phyloP scores from a whole-genome alignment of 495 filamentous ascomycete species.

The Penicillium mononematosum region DNA sequence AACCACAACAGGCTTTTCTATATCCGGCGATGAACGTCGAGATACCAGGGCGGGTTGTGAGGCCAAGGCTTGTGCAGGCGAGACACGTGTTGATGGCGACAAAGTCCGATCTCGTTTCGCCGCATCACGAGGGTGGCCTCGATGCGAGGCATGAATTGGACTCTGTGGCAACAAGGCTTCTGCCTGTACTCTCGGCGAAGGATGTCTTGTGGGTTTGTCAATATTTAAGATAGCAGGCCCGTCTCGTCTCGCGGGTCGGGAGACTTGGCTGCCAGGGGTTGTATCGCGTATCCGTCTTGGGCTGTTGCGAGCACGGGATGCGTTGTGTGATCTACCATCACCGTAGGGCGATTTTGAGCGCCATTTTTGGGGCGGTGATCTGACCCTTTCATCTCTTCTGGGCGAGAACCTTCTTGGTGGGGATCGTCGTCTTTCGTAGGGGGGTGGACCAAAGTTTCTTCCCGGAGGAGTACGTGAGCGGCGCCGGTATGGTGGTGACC shows the following conservation, averaged over 20 bases:
- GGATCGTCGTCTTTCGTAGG: conserved; percentile 41
- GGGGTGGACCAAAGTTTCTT: conserved; percentile 34
- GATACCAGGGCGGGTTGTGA: conserved; percentile 27
- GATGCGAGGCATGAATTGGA: conserved; percentile 16
- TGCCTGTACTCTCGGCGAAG: conserved; percentile 24
- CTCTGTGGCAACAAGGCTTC: conserved; percentile 12
- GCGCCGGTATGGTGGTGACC: conserved; percentile 46
- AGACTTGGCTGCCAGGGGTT: conserved; percentile 32
- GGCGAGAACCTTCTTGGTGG: conserved; percentile 48
- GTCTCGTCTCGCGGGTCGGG: conserved; percentile 29
- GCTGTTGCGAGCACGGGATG: conserved; percentile 34
- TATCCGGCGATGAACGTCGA: conserved; percentile 31
- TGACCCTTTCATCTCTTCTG: conserved; percentile 44
- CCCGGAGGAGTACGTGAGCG: conserved; percentile 48
- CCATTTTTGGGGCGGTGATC: conserved; percentile 44
- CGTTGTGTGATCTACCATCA: conserved; percentile 35
- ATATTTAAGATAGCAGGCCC: conserved; percentile 13
- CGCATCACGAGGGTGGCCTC: conserved; percentile 8
- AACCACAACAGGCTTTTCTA: conserved; percentile 21
- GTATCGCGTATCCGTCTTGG: conserved; percentile 36
- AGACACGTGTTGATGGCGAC: conserved; percentile 18
- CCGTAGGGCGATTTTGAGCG: conserved; percentile 47
- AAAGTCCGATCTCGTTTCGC: conserved; percentile 10
- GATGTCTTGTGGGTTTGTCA: conserved; percentile 27
- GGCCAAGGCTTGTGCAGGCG: conserved; percentile 24